These are phyloP conservation scores for Sporothrix euskadiensis DNA, from an alignment of 2,329 filamentous ascomycete genomes.

Conservation along the genomic window DNA sequence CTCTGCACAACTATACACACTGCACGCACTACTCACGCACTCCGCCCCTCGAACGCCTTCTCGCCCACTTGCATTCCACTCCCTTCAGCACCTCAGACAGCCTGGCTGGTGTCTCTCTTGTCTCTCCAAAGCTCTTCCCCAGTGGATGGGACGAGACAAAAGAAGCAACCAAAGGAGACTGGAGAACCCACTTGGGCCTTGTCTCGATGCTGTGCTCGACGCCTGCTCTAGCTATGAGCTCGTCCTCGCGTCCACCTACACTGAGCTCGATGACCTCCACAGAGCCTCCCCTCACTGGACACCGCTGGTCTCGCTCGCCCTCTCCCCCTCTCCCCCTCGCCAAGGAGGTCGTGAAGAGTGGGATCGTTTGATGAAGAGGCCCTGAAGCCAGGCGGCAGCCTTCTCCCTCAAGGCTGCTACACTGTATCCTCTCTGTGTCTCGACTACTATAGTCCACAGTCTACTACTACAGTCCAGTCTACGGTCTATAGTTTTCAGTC, in stretches of 20 bases:
- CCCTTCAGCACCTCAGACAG: slow-evolving; percentile 12
- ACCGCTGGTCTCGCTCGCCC: slow-evolving; percentile 16
- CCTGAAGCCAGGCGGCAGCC: neutral
- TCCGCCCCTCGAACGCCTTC: neutral
- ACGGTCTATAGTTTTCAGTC: neutral
- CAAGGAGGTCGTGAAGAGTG: slow-evolving; percentile 28
- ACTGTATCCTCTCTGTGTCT: neutral
- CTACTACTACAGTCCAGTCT: neutral
- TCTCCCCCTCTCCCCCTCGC: slow-evolving; percentile 19
- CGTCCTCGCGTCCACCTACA: neutral
- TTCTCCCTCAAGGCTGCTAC: neutral
- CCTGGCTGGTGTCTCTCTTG: slow-evolving; percentile 1
- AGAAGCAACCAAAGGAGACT: slow-evolving; percentile 22
- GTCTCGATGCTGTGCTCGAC: neutral
- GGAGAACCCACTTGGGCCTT: slow-evolving; percentile 10
- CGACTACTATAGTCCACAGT: neutral
- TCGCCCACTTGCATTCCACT: neutral
- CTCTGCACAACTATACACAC: slow-evolving; percentile 9
- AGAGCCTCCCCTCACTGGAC: slow-evolving; percentile 3
- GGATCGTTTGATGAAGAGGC: slow-evolving; percentile 27
- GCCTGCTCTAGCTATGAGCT: neutral
- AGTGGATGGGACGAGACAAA: slow-evolving; percentile 7
- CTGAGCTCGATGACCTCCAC: neutral
- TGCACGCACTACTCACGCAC: neutral
- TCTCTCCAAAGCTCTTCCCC: neutral